Evolutionary conservation across 1,284 basidiomycete genomes (phyloP), one percentile per base, ranked within the genome.

Genomic region (Pterulicium gracile): DNA sequence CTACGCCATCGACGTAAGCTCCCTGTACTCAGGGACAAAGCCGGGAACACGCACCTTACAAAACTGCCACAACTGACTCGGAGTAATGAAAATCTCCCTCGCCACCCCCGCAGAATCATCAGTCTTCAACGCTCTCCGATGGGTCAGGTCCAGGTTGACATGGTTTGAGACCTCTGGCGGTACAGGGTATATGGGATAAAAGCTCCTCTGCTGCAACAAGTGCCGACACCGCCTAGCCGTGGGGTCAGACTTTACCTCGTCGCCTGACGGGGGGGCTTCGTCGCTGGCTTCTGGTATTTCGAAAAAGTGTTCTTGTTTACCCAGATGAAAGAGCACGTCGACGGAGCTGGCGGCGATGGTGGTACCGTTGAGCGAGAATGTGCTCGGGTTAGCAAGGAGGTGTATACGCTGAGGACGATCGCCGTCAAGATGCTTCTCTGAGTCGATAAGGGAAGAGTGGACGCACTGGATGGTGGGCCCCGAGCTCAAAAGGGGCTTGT

Each of bases 171-270:
- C 63, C 2, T 84, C 79, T 13, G 75, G 61, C 0, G 95, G 91
- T 0, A 83, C 75, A 2, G 95, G 95, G 60, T 95, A 98, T 40
- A 98, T 63, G 0, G 96, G 96, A 61, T 98, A 99, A 66, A 97
- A 96, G 58, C 86, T 90, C 56, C 90, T 72, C 58, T 98, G 95
- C 45, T 87, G 77, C 4, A 98, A 65, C 3, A 98, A 56, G 56
- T 93, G 85, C 15, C 92, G 73, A 51, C 85, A 84, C 3, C 85
- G 63, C 54, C 82, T 81, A 4, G 80, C 77, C 78, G 97, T 90
- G 2, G 75, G 59, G 59, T 97, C 93, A 4, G 67, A 72, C 3
- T 69, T 70, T 1, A 67, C 58, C 34, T 75, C 74, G 34, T 73
- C 72, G 14, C n/a, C n/a, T n/a, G n/a, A n/a, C n/a, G n/a, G n/a